A percentile compares a stretch with the other conserved stretches of the same genome.
Conservation (phyloP, 345 rosid species). For the Linum trigynum region DNA sequence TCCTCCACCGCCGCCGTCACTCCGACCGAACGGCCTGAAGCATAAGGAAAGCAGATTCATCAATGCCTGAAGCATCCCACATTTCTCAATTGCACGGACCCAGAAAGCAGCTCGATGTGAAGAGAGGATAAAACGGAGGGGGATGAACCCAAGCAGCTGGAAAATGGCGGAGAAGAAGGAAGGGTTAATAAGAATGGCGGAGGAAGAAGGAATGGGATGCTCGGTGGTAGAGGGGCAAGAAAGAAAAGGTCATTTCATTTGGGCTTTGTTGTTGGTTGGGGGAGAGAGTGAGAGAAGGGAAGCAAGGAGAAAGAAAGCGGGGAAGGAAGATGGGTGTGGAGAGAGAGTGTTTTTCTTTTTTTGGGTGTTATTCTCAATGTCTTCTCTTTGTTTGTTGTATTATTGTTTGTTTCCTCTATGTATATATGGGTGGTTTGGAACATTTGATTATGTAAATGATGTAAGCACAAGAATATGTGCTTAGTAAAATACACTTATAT, state of each 20-base stretch:
- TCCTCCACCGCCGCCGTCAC: constrained; percentile 19
- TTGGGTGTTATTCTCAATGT: constrained; percentile 18
- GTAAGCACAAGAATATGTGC: too few relatives aligned
- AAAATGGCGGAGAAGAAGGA: constrained; percentile 21
- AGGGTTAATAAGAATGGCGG: constrained; percentile 13
- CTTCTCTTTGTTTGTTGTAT: constrained; percentile 3
- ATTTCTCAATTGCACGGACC: constrained; percentile 40
- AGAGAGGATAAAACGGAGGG: constrained; percentile 3
- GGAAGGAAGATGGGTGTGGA: constrained; percentile 3
- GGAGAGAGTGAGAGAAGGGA: constrained; percentile 13
- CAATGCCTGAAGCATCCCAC: constrained; percentile 83
- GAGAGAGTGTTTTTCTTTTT: constrained; percentile 1
- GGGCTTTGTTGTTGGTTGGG: neutral
- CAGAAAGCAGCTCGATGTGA: constrained; percentile 15
- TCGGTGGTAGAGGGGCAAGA: constrained; percentile 64
- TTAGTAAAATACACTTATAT: too few relatives aligned
- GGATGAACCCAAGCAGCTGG: constrained; percentile 2
- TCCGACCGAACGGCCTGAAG: constrained; percentile 61
- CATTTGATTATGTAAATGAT: neutral
- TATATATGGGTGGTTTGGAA: neutral
- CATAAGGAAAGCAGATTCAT: constrained; percentile 83
- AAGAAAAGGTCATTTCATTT: constrained; percentile 10
- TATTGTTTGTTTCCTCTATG: neutral
- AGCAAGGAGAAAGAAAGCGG: neutral
- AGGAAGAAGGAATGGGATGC: constrained; percentile 25